Evolutionary conservation across 202 grass and related monocot species (phyloP).

Genomic region (Setaria italica): DNA sequence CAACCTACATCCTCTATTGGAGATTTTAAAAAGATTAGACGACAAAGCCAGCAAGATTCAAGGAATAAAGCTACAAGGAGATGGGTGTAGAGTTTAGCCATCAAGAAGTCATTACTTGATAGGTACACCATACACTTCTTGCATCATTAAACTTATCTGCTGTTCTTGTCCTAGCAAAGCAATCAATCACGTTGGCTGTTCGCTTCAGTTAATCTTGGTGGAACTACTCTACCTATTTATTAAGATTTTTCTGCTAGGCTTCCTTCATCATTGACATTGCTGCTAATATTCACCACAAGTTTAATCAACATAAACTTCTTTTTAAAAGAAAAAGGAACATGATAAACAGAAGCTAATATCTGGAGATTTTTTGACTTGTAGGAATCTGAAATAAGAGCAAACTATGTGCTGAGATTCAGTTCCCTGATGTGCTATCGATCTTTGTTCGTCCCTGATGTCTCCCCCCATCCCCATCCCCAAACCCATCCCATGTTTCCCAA

Average conservation of each 20-base stretch:
- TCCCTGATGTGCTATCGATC: constrained; percentile 2
- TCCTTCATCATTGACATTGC: constrained; percentile 5
- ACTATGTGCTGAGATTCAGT: neutral
- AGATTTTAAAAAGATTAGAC: constrained; percentile 76
- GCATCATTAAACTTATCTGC: neutral
- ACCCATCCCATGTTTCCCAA: neutral
- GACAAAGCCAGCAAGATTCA: constrained; percentile 47
- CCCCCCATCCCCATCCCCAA: neutral
- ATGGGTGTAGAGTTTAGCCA: constrained; percentile 70
- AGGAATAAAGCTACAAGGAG: constrained; percentile 58
- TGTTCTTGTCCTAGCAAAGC: constrained; percentile 2
- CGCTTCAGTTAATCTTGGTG: constrained; percentile 23
- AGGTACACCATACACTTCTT: constrained; percentile 47
- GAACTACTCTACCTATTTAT: neutral
- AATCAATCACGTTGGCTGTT: neutral
- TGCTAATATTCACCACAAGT: neutral
- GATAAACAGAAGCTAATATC: neutral
- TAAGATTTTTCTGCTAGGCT: neutral
- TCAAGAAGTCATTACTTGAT: constrained; percentile 27
- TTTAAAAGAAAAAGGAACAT: neutral
- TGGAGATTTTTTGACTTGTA: neutral
- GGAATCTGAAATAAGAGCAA: neutral
- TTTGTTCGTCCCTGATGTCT: neutral
- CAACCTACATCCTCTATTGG: constrained; percentile 49
- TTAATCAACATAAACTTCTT: neutral